Conservation (phyloP, 2,329 filamentous ascomycete species). For the Nannizziopsis arthrosporioides region DNA sequence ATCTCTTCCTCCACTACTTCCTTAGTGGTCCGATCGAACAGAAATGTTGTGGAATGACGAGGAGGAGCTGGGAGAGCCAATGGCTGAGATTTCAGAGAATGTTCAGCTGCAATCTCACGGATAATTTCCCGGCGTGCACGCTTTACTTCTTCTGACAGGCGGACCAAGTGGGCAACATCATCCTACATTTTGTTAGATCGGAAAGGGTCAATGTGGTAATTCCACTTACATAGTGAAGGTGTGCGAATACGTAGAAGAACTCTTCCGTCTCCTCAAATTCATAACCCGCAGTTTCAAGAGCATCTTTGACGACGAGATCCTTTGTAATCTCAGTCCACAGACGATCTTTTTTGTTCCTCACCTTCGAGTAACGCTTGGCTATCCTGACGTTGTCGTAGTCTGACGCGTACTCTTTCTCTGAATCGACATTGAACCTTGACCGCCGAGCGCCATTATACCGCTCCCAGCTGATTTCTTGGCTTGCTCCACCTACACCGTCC, state of each 20-base stretch:
- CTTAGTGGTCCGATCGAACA: constrained; percentile 4
- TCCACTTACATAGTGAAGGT: constrained; percentile 68
- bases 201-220: neutral
- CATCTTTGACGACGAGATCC: constrained; percentile 75
- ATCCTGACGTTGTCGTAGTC: constrained; percentile 37
- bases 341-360: constrained; percentile 39
- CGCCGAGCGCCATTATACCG: constrained; percentile 66
- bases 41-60: neutral
- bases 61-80: neutral
- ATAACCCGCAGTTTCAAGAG: constrained; percentile 73
- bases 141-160: constrained; percentile 72
- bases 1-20: constrained; percentile 2
- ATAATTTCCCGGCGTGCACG: constrained; percentile 49
- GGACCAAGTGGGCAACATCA: constrained; percentile 72
- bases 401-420: constrained; percentile 41
- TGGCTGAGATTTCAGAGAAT: constrained; percentile 12
- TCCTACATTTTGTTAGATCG: constrained; percentile 44
- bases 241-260: constrained; percentile 89
- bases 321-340: constrained; percentile 98
- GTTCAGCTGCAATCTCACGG: constrained; percentile 45
- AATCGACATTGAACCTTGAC: constrained; percentile 60
- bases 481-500: constrained; percentile 65
- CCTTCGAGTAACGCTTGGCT: constrained; percentile 34
- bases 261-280: constrained; percentile 80
- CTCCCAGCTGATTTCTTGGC: constrained; percentile 66